Percentiles rank a stretch among this genome's conserved stretches.
phyloP scores from a whole-genome alignment of 2,329 filamentous ascomycete species.

The Dothideomycetes sp. region DNA sequence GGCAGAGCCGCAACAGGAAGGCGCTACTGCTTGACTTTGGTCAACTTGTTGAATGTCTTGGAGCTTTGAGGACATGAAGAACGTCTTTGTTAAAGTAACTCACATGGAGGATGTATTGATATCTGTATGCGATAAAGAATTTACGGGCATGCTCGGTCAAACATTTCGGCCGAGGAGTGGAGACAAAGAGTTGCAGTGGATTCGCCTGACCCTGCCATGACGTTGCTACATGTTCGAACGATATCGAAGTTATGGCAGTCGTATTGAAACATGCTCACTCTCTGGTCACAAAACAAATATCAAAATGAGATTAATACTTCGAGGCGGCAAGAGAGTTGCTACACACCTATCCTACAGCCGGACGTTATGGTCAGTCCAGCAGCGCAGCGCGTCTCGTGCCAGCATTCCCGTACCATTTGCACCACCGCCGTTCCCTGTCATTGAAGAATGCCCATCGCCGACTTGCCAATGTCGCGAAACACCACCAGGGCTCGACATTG shows the following conservation, averaged over 20 bases:
- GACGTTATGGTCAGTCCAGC: slow-evolving; percentile 1
- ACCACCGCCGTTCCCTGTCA: slow-evolving; percentile 35
- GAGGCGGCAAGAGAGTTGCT: background rate
- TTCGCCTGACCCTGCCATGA: slow-evolving; percentile 4
- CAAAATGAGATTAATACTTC: slow-evolving; percentile 1
- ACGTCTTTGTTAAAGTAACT: too few relatives aligned
- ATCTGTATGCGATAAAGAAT: too few relatives aligned
- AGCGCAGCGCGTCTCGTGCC: slow-evolving; percentile 6
- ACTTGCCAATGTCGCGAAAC: slow-evolving; percentile 66
- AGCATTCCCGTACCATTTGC: slow-evolving; percentile 21
- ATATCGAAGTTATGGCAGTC: background rate
- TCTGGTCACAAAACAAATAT: background rate
- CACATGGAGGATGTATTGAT: too few relatives aligned
- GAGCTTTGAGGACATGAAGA: too few relatives aligned
- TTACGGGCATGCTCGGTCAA: too few relatives aligned
- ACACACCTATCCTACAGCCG: background rate
- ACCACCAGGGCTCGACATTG: slow-evolving; percentile 61
- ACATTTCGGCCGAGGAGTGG: background rate
- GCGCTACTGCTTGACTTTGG: too few relatives aligned
- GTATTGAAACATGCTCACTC: background rate
- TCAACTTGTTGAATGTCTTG: too few relatives aligned
- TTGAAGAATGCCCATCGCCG: slow-evolving; percentile 59
- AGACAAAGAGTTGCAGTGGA: background rate
- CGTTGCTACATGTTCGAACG: background rate
- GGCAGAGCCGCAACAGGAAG: too few relatives aligned